Conservation (phyloP, 2,329 filamentous ascomycete genomes). For the Cladosporium sp. region DNA sequence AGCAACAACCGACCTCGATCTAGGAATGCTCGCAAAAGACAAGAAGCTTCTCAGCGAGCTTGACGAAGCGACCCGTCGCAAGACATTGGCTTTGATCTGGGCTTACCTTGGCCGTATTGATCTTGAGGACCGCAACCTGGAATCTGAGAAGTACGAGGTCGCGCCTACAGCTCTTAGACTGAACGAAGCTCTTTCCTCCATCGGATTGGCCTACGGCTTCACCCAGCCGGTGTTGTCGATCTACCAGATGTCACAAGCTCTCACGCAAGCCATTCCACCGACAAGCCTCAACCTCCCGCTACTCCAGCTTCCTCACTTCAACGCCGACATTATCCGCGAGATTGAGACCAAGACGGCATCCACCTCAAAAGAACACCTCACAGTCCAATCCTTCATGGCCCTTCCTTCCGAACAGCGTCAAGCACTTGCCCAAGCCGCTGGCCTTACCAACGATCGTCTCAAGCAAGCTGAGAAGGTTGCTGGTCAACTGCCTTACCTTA, state of each 20-base stretch:
- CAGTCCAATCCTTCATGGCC: conserved; percentile 84
- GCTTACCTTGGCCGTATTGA: conserved; percentile 88
- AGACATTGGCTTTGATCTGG: conserved; percentile 87
- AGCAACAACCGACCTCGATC: conserved; percentile 48
- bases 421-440: conserved; percentile 64
- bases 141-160: conserved; percentile 83
- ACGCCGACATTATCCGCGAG: conserved; percentile 55
- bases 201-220: conserved; percentile 81
- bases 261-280: conserved; percentile 86
- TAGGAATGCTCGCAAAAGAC: conserved; percentile 67
- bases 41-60: conserved; percentile 71
- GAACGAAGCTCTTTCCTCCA: conserved; percentile 81
- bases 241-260: conserved; percentile 75
- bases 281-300: conserved; percentile 60
- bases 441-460: conserved; percentile 75
- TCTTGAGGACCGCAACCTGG: conserved; percentile 70
- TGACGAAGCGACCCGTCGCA: conserved; percentile 75
- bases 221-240: conserved; percentile 76
- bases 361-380: conserved; percentile 63
- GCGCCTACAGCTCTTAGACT: conserved; percentile 81
- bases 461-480: conserved; percentile 70
- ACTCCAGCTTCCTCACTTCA: conserved; percentile 87
- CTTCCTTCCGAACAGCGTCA: conserved; percentile 71
- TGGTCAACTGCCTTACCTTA: conserved; percentile 75
- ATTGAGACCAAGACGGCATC: conserved; percentile 61